These are phyloP conservation scores for Epipyxis sp. DNA, from an alignment of 108 stramenopile species.

Conservation along the genomic window DNA sequence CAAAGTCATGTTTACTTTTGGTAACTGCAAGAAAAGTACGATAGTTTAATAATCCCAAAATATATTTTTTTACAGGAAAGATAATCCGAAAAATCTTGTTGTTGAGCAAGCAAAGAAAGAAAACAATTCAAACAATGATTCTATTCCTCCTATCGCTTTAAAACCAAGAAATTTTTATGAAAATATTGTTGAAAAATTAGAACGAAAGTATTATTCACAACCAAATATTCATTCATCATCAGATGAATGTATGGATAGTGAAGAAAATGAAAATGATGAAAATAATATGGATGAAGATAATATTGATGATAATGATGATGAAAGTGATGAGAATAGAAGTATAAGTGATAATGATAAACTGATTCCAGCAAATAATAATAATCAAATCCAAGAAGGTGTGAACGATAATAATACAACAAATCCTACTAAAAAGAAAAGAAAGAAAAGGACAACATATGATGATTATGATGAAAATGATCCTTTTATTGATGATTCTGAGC, in stretches of 20 bases:
- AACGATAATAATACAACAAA: not conserved
- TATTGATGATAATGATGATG: not conserved
- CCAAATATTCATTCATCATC: too few relatives aligned
- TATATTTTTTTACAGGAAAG: too few relatives aligned
- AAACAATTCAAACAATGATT: too few relatives aligned
- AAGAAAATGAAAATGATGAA: not conserved
- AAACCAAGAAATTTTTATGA: not conserved
- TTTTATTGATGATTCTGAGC: constrained; percentile 31
- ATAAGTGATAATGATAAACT: not conserved
- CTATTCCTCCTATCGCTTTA: too few relatives aligned
- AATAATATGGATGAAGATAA: not conserved
- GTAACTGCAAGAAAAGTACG: too few relatives aligned
- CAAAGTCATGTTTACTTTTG: too few relatives aligned
- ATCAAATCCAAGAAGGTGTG: too few relatives aligned
- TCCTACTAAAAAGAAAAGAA: not conserved
- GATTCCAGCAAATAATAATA: too few relatives aligned
- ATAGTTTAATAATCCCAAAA: too few relatives aligned
- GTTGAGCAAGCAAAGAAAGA: too few relatives aligned
- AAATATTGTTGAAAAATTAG: not conserved
- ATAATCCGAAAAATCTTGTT: too few relatives aligned
- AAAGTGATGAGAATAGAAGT: not conserved
- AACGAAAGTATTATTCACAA: constrained; percentile 14
- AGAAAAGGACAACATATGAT: constrained; percentile 7
- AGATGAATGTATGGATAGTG: not conserved
- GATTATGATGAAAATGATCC: constrained; percentile 16